Conservation (phyloP, 2,329 filamentous ascomycete species). For the Cytospora schulzeri region DNA sequence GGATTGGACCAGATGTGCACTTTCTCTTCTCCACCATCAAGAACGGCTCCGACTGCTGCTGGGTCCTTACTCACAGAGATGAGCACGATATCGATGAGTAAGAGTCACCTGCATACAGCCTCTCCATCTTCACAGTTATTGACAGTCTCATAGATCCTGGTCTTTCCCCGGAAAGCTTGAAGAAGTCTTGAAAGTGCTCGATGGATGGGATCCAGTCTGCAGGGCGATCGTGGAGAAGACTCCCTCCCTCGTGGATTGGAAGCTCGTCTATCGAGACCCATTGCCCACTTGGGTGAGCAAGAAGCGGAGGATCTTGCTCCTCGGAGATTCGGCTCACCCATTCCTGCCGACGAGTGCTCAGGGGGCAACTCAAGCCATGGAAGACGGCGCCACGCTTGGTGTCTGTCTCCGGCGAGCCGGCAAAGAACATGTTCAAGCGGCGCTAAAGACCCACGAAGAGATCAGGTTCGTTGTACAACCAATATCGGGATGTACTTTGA, state of each 20-base stretch:
- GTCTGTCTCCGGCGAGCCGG: slow-evolving; percentile 45
- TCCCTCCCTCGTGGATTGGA: slow-evolving; percentile 51
- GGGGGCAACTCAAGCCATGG: slow-evolving; percentile 53
- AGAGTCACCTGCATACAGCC: background rate
- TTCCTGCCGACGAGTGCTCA: slow-evolving; percentile 52
- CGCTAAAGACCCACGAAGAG: slow-evolving; percentile 47
- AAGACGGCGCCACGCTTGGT: slow-evolving; percentile 52
- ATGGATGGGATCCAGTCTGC: slow-evolving; percentile 54
- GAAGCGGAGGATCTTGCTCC: slow-evolving; percentile 45
- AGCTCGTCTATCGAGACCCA: slow-evolving; percentile 52
- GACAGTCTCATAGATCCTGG: slow-evolving; percentile 43
- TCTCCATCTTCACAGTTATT: too few relatives aligned
- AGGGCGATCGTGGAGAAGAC: slow-evolving; percentile 51
- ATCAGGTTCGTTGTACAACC: slow-evolving; percentile 37
- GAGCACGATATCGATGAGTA: slow-evolving; percentile 54
- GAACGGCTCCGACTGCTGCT: slow-evolving; percentile 56
- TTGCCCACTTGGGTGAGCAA: slow-evolving; percentile 52
- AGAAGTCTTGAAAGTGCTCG: slow-evolving; percentile 53
- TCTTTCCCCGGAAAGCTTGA: slow-evolving; percentile 54
- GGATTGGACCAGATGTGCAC: slow-evolving; percentile 60
- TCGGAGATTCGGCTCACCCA: slow-evolving; percentile 54
- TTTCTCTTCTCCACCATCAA: slow-evolving; percentile 61
- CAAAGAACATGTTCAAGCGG: slow-evolving; percentile 41
- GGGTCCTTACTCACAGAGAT: slow-evolving; percentile 60
- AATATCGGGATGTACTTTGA: fast-evolving